A percentile compares a stretch with the other conserved stretches of the same genome.
Conservation (phyloP, 371 early-diverging fungal species). For the Mortierella sp. region DNA sequence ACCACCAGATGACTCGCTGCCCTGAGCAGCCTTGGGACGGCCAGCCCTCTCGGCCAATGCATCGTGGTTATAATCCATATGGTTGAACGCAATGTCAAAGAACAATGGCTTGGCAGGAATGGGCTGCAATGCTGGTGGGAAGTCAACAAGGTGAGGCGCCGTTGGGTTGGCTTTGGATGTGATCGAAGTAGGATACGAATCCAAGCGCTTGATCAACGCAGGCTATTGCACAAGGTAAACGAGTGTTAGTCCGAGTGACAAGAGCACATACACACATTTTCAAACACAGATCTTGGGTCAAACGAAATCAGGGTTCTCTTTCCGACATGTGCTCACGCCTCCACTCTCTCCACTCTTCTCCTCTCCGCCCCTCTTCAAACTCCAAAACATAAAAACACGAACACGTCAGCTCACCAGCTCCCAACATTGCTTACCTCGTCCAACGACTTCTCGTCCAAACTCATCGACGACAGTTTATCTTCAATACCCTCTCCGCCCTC, state of each 20-base stretch:
- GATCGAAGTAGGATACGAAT: slow-evolving; percentile 65
- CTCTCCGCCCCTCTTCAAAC: not conserved
- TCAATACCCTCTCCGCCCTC: slow-evolving; percentile 49
- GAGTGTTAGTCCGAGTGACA: not conserved
- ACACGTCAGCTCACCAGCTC: not conserved
- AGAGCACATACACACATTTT: not conserved
- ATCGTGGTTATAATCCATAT: slow-evolving; percentile 69
- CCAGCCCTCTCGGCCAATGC: slow-evolving; percentile 55
- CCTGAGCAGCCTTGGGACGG: slow-evolving; percentile 34
- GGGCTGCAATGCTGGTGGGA: slow-evolving; percentile 79
- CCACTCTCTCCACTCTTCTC: not conserved
- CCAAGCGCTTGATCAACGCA: slow-evolving; percentile 64
- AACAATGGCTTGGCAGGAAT: slow-evolving; percentile 85
- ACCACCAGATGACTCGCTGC: slow-evolving; percentile 22
- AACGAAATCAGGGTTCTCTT: slow-evolving; percentile 4
- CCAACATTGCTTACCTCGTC: slow-evolving; percentile 46
- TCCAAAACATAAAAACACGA: not conserved
- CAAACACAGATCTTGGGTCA: slow-evolving; percentile 11
- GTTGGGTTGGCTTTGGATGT: slow-evolving; percentile 52
- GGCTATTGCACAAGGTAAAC: slow-evolving; percentile 26
- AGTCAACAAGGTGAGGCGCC: slow-evolving; percentile 67
- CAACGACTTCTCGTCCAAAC: slow-evolving; percentile 60
- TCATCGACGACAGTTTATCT: slow-evolving; percentile 61
- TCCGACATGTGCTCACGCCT: slow-evolving; percentile 1
- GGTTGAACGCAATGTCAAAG: slow-evolving; percentile 84